Percentiles rank a stretch among this genome's conserved stretches.
Conservation (phyloP, 257 asterid species). For the Anisodus acutangulus region DNA sequence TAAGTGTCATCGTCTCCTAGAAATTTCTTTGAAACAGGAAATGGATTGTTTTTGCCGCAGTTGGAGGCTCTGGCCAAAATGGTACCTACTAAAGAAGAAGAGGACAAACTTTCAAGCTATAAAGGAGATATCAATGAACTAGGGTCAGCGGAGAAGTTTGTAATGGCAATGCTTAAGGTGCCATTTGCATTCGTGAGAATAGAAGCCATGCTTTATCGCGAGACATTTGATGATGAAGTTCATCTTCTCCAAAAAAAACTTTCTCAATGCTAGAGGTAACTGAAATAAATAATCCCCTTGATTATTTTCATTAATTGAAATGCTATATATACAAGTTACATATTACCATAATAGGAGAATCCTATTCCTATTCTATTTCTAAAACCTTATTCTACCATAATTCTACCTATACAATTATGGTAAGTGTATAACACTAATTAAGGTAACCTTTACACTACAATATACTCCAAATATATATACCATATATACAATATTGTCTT, state of each 20-base stretch:
- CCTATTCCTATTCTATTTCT: too few species aligned
- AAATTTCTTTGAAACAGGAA: slow-evolving; percentile 52
- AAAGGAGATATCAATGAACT: slow-evolving; percentile 71
- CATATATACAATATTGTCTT: too few species aligned
- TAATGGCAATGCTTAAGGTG: slow-evolving; percentile 69
- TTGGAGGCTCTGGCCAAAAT: slow-evolving; percentile 85
- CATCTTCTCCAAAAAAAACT: slow-evolving; percentile 78
- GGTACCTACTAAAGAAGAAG: slow-evolving; percentile 92
- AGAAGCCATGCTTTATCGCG: slow-evolving; percentile 89
- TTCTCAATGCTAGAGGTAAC: slow-evolving; percentile 95
- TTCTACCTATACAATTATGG: too few species aligned
- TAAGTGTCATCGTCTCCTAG: neutral
- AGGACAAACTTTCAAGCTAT: slow-evolving; percentile 65
- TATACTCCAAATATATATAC: too few species aligned
- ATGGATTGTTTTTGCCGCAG: slow-evolving; percentile 82
- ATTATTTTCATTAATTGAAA: too few species aligned
- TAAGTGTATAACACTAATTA: too few species aligned
- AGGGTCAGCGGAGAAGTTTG: slow-evolving; percentile 88
- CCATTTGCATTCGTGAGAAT: slow-evolving; percentile 80
- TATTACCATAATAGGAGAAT: too few species aligned
- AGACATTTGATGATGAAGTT: slow-evolving; percentile 85
- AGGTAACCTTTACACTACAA: too few species aligned
- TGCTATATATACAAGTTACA: too few species aligned
- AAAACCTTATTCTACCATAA: too few species aligned
- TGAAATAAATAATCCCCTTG: too few species aligned